A percentile compares a stretch with the other conserved stretches of the same genome.
phyloP scores from a whole-genome alignment of 2,329 filamentous ascomycete species.

The Aspergillus eucalypticola region DNA sequence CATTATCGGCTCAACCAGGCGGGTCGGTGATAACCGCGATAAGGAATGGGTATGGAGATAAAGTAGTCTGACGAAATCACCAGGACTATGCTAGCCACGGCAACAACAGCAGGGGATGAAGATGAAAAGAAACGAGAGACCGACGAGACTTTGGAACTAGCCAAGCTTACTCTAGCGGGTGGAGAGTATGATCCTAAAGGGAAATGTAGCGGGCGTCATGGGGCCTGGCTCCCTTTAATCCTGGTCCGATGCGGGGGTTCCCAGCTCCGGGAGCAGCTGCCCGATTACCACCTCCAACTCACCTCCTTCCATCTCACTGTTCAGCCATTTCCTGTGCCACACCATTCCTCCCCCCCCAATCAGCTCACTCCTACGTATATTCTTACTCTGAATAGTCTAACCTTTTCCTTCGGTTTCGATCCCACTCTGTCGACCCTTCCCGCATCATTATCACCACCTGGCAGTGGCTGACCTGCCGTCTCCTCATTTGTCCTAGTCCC shows the following conservation, averaged over 20 bases:
- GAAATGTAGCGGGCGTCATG: background rate
- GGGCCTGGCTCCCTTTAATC: slow-evolving; percentile 2
- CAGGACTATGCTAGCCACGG: too few species aligned
- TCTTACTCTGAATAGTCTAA: slow-evolving; percentile 1
- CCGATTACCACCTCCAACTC: slow-evolving; percentile 5
- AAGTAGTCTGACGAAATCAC: too few species aligned
- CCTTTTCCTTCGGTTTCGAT: background rate
- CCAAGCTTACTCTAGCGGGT: background rate
- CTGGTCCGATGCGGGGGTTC: slow-evolving; percentile 9
- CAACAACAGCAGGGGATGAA: too few species aligned
- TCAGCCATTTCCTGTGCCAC: background rate
- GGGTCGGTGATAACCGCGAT: slow-evolving; percentile 9
- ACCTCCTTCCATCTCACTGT: background rate
- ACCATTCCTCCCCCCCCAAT: background rate
- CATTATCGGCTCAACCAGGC: background rate
- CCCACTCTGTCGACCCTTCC: background rate
- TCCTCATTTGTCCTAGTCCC: slow-evolving; percentile 1
- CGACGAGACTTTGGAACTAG: too few species aligned
- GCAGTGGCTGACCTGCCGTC: background rate
- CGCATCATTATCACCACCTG: background rate
- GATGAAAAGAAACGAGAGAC: too few species aligned
- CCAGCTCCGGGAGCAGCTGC: slow-evolving; percentile 13
- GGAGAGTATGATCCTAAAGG: background rate
- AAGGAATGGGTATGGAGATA: background rate
- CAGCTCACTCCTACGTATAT: slow-evolving; percentile 2